Evolutionary conservation across 495 filamentous ascomycete genomes (phyloP).

Genomic region (Xylaria longipes): DNA sequence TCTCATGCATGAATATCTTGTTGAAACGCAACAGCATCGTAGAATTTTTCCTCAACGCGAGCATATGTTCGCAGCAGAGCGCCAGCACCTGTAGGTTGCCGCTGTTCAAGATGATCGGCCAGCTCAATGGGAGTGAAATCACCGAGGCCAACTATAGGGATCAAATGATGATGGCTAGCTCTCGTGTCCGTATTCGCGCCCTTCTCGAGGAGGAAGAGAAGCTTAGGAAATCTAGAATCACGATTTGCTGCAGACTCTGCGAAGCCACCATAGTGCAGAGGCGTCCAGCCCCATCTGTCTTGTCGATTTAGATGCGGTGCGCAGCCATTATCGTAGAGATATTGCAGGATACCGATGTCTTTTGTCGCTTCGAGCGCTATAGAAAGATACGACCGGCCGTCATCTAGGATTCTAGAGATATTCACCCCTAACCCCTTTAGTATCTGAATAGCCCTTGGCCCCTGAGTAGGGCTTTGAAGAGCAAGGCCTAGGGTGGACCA

Average conservation of each 20-base stretch:
- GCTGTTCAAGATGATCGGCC: background rate
- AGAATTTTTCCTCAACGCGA: background rate
- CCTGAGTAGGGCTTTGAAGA: background rate
- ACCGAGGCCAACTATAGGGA: no score
- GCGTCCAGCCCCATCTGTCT: background rate
- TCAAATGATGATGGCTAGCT: background rate
- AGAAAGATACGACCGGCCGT: background rate
- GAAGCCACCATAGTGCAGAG: background rate
- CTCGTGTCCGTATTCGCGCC: background rate
- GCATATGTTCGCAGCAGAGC: background rate
- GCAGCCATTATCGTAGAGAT: background rate
- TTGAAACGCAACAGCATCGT: background rate
- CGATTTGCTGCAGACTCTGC: background rate
- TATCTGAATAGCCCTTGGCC: background rate
- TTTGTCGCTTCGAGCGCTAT: background rate
- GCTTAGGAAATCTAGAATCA: background rate
- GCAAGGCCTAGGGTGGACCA: background rate
- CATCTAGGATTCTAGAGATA: constrained; percentile 1
- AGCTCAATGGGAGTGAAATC: background rate
- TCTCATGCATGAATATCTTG: no score
- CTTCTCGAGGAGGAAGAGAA: background rate
- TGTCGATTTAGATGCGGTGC: background rate
- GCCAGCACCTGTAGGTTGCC: background rate
- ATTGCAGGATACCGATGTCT: background rate
- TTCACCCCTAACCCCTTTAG: background rate